These are phyloP conservation scores for Lunasporangiospora selenospora DNA, from an alignment of 192 early-diverging fungal species.

Conservation along the genomic window DNA sequence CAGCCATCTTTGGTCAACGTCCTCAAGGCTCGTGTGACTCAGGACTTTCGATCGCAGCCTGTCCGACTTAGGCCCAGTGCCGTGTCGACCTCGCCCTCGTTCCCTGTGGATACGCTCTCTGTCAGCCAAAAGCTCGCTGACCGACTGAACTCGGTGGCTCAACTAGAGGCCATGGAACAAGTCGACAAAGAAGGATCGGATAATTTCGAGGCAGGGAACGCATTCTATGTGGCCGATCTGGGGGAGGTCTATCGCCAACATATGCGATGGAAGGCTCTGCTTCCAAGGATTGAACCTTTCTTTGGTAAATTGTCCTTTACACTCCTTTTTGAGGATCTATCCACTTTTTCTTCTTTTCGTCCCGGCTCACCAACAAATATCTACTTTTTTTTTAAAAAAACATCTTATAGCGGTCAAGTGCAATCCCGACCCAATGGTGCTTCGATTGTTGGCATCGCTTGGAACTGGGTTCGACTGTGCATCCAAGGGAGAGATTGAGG, in stretches of 20 bases:
- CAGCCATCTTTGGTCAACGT: constrained; percentile 22
- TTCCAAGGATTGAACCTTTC: constrained; percentile 95
- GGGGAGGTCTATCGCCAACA: constrained; percentile 91
- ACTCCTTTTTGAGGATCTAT: constrained; percentile 10
- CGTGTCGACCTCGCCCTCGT: constrained; percentile 7
- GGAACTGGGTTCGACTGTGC: constrained; percentile 98
- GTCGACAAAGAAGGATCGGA: constrained; percentile 8
- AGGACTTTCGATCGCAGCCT: too few relatives aligned
- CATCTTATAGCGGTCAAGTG: constrained; percentile 87
- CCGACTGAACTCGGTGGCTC: constrained; percentile 18
- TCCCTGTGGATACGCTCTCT: constrained; percentile 9
- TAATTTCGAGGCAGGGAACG: constrained; percentile 76
- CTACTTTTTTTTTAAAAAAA: background rate
- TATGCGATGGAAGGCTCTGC: constrained; percentile 74
- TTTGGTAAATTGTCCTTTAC: constrained; percentile 66
- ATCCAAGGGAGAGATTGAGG: constrained; percentile 91
- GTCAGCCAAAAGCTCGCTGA: constrained; percentile 26
- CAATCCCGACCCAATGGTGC: constrained; percentile 88
- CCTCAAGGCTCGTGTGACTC: constrained; percentile 25
- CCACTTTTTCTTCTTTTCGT: background rate
- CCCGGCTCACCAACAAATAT: background rate
- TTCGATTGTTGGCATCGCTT: constrained; percentile 80
- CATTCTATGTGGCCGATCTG: constrained; percentile 95
- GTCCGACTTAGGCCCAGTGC: too few relatives aligned
- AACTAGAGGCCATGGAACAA: too few relatives aligned